These are phyloP conservation scores for Leishmania amazonensis DNA, from an alignment of 208 protist genomes.

Conservation along the genomic window DNA sequence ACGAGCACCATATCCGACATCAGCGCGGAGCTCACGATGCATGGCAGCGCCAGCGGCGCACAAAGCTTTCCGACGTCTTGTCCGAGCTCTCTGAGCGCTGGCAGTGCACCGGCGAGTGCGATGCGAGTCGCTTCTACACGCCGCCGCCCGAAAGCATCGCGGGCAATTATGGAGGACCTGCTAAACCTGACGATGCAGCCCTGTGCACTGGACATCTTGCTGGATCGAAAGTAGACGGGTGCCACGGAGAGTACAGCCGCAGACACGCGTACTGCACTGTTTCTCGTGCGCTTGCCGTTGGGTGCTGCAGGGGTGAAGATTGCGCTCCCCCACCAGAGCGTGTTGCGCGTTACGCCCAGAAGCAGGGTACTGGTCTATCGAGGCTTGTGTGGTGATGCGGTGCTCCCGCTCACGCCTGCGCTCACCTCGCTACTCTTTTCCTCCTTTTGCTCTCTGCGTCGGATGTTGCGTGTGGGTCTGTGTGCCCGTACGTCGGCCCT, in stretches of 20 bases:
- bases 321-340: not conserved
- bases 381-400: not conserved
- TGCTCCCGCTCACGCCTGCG: not conserved
- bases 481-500: not conserved
- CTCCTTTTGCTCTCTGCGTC: not conserved
- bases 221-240: conserved; percentile 41
- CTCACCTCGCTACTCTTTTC: not conserved
- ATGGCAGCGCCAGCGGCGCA: not conserved
- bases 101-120: not conserved
- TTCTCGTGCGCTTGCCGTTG: not conserved
- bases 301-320: not conserved
- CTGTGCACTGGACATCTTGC: conserved; percentile 71
- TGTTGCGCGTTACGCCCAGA: not conserved
- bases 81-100: not conserved
- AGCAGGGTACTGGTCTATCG: not conserved
- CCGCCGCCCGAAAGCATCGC: conserved; percentile 32
- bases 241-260: not conserved
- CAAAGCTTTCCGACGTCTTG: not conserved
- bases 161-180: conserved; percentile 63
- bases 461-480: not conserved
- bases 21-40: conserved; percentile 23
- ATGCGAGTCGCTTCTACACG: conserved; percentile 2
- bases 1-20: conserved; percentile 41
- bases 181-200: conserved; percentile 77
- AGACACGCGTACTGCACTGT: no score